Percentiles rank a stretch among this genome's conserved stretches.
These are phyloP conservation scores for Paraurostyla sp. DNA, from an alignment of 73 alveolate species.

Conservation along the genomic window DNA sequence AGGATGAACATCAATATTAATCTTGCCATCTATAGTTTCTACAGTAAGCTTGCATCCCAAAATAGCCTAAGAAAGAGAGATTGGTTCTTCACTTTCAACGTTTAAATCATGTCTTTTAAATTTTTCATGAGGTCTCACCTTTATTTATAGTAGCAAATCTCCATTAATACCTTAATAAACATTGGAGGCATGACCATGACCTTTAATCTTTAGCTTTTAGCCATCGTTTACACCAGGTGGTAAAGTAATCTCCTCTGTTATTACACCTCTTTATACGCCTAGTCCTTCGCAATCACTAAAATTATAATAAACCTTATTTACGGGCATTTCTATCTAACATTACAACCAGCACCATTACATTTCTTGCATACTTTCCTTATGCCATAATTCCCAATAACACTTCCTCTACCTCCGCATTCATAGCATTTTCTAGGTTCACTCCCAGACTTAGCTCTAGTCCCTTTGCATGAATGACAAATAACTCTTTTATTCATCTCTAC, in stretches of 20 bases:
- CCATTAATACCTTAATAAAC: conserved; percentile 54
- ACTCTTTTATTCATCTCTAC: conserved; percentile 62
- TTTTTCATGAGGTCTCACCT: conserved; percentile 35
- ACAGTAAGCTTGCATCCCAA: conserved; percentile 60
- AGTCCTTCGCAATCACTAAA: conserved; percentile 51
- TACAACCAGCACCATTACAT: conserved; percentile 69
- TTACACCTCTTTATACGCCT: conserved; percentile 4
- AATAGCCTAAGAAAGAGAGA: conserved; percentile 57
- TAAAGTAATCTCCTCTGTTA: conserved; percentile 47
- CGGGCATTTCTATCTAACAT: conserved; percentile 34
- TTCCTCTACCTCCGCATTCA: conserved; percentile 77
- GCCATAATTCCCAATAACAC: conserved; percentile 61
- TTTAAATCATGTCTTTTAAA: conserved; percentile 49
- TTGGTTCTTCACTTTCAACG: conserved; percentile 46
- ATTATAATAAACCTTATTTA: background rate
- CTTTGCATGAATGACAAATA: conserved; percentile 62
- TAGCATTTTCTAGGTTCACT: conserved; percentile 63
- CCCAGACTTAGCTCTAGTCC: conserved; percentile 60
- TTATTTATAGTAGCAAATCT: conserved; percentile 38
- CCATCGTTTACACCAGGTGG: conserved; percentile 66
- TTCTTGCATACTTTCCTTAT: conserved; percentile 57
- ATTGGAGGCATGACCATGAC: conserved; percentile 72
- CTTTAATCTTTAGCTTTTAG: conserved; percentile 45
- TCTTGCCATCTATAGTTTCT: conserved; percentile 65
- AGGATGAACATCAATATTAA: conserved; percentile 34